A percentile compares a stretch with the other conserved stretches of the same genome.
Conservation (phyloP, 2,329 filamentous ascomycete species). For the Amauroascus verrucosus region DNA sequence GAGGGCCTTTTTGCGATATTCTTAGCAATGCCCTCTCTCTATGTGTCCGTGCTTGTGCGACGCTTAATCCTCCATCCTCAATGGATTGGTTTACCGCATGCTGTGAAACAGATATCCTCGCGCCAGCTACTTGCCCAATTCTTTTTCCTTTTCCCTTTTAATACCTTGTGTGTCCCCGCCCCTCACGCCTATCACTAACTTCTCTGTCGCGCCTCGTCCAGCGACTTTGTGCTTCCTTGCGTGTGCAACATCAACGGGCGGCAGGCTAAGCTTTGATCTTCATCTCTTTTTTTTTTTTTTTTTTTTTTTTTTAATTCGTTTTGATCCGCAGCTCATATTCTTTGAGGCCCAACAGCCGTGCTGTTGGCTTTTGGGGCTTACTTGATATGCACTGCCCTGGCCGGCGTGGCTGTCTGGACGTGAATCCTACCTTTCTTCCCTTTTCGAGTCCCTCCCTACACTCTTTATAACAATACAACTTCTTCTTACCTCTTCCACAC, state of each 20-base stretch:
- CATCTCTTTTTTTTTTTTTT: too few relatives aligned
- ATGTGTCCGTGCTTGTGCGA: constrained; percentile 5
- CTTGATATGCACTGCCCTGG: constrained; percentile 4
- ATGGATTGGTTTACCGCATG: constrained; percentile 10
- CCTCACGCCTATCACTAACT: background rate
- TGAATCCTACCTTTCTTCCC: constrained; percentile 1
- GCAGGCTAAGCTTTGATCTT: constrained; percentile 6
- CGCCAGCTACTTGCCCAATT: background rate
- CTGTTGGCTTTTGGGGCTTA: background rate
- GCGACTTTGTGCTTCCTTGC: constrained; percentile 1
- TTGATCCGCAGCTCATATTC: background rate
- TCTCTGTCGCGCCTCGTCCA: constrained; percentile 4
- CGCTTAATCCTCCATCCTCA: constrained; percentile 5
- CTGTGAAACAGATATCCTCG: constrained; percentile 1
- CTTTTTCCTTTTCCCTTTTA: background rate
- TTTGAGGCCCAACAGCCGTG: background rate
- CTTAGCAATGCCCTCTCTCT: background rate
- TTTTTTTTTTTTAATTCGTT: too few relatives aligned
- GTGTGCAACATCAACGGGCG: background rate
- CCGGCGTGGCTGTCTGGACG: background rate
- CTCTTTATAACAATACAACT: background rate
- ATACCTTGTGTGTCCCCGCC: background rate
- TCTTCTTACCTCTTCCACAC: too few relatives aligned
- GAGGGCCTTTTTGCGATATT: constrained; percentile 1
- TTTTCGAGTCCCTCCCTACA: background rate